Base-by-base conservation (phyloP, 176 grass and related monocot genomes). In the Bromus sterilis region DNA sequence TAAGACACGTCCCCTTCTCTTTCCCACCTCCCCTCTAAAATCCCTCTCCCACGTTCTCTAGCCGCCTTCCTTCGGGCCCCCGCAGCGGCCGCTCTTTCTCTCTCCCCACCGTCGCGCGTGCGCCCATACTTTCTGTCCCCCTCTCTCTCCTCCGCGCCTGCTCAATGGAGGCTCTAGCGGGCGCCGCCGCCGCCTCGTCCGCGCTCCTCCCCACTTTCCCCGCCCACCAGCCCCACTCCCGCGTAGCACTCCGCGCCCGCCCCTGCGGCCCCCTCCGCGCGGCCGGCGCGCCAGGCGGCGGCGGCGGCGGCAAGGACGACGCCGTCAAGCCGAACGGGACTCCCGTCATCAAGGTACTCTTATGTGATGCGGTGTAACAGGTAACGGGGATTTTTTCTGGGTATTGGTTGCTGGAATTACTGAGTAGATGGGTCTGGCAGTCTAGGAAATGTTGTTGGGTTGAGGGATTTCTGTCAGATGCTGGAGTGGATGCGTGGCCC, bases 111-210 rank as follows among this genome's bases (percentile, higher is more conserved):
- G 51, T 25, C 76, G 76, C 25, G 37, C 51, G 66, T 37, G 68
- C 24, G 31, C 62, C 48, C 48, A 15, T 51, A 15, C 48, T 51
- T 51, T 65, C 62, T 23, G 20, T 40, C 69, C 51, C 48, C 39
- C n/a, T 51, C 25, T 31, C 1, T 33, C 69, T 71, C 25, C 68
- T 41, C 37, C 67, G 26, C 23, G 21, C 26, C 8, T 15, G 18
- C 64, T 41, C 53, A 58, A 90, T 90, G 88, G 88, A 90, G 67
- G 73, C 88, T 74, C 74, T 90, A 58, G 21, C 83, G 23, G 83
- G 74, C 13, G 2, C 66, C 69, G 67, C 72, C 75, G 65, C 68
- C 30, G 35, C 62, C 26, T 33, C 62, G 7, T 75, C 87, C 48
- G 73, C 86, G 75, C 37, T 83, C 46, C 65, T 73, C 23, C 25